phyloP scores from a whole-genome alignment of 2,329 filamentous ascomycete species.

The Atkinsonella texensis region DNA sequence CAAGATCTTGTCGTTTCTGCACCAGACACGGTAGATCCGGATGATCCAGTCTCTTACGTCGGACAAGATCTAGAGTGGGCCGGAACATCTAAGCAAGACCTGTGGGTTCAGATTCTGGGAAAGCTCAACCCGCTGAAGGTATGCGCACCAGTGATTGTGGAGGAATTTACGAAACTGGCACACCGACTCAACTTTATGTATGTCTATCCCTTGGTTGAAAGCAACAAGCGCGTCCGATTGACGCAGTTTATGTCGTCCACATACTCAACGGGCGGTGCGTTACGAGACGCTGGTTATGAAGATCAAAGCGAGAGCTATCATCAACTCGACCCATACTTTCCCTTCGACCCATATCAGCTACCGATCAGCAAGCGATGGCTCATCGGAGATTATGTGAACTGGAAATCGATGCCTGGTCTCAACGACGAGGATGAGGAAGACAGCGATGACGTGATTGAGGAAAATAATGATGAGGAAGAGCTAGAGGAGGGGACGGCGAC shows the following conservation, averaged over 20 bases:
- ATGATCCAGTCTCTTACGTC: constrained; percentile 46
- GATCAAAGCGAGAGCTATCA: constrained; percentile 63
- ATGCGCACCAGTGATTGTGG: constrained; percentile 79
- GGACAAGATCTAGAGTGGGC: constrained; percentile 71
- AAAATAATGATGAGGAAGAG: constrained; percentile 32
- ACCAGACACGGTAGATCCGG: constrained; percentile 48
- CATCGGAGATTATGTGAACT: constrained; percentile 70
- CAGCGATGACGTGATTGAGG: constrained; percentile 39
- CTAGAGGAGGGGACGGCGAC: constrained; percentile 40
- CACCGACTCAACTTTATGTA: constrained; percentile 82
- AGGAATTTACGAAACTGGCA: constrained; percentile 81
- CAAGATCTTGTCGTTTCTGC: constrained; percentile 65
- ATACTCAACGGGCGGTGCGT: constrained; percentile 41
- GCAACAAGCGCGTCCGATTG: constrained; percentile 80
- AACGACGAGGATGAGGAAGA: constrained; percentile 45
- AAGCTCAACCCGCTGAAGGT: constrained; percentile 92
- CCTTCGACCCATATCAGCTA: constrained; percentile 92
- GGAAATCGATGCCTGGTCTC: constrained; percentile 62
- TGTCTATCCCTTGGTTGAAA: constrained; percentile 75
- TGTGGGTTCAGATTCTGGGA: constrained; percentile 71
- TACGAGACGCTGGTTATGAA: constrained; percentile 35
- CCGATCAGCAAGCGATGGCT: constrained; percentile 83
- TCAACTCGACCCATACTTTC: constrained; percentile 89
- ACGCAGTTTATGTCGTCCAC: constrained; percentile 53
- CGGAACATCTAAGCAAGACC: constrained; percentile 57